phyloP scores from a whole-genome alignment of 2,329 filamentous ascomycete genomes.

The Fusarium vanettenii region DNA sequence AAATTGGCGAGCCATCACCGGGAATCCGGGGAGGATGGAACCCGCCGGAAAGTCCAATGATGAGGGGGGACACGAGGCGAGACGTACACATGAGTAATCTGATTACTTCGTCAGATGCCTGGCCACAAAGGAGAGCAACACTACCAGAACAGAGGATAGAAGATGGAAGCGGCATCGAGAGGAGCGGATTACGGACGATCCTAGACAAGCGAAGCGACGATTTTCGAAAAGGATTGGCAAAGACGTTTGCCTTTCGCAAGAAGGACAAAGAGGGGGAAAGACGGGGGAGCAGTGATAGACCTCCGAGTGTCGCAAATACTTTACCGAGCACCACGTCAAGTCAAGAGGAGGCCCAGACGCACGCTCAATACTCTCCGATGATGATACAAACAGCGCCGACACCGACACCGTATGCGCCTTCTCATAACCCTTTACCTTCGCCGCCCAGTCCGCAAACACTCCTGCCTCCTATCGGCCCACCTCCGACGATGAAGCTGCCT shows the following conservation, averaged over 20 bases:
- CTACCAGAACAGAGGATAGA: slow-evolving; percentile 54
- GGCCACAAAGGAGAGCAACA: slow-evolving; percentile 55
- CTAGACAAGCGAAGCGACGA: slow-evolving; percentile 68
- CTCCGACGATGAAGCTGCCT: slow-evolving; percentile 57
- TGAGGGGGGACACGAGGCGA: slow-evolving; percentile 31
- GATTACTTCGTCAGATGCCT: slow-evolving; percentile 49
- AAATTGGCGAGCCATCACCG: slow-evolving; percentile 2
- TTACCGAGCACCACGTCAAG: slow-evolving; percentile 21
- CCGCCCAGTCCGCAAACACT: slow-evolving; percentile 34
- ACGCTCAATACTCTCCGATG: slow-evolving; percentile 18
- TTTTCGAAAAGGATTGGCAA: slow-evolving; percentile 64
- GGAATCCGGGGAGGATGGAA: slow-evolving; percentile 13
- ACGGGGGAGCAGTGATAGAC: slow-evolving; percentile 30
- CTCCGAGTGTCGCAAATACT: slow-evolving; percentile 37
- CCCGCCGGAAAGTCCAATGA: slow-evolving; percentile 14
- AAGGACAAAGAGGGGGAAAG: slow-evolving; percentile 56
- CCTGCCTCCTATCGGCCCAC: slow-evolving; percentile 46
- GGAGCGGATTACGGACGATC: slow-evolving; percentile 62
- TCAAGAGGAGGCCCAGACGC: slow-evolving; percentile 20
- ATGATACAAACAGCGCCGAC: slow-evolving; percentile 21
- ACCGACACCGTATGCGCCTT: slow-evolving; percentile 28
- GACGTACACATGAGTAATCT: slow-evolving; percentile 45
- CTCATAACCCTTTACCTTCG: slow-evolving; percentile 27
- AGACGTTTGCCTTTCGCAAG: slow-evolving; percentile 63
- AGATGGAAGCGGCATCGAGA: slow-evolving; percentile 66